Base-by-base conservation (phyloP, 2,329 filamentous ascomycete genomes). In the Aspergillus tubingensis region DNA sequence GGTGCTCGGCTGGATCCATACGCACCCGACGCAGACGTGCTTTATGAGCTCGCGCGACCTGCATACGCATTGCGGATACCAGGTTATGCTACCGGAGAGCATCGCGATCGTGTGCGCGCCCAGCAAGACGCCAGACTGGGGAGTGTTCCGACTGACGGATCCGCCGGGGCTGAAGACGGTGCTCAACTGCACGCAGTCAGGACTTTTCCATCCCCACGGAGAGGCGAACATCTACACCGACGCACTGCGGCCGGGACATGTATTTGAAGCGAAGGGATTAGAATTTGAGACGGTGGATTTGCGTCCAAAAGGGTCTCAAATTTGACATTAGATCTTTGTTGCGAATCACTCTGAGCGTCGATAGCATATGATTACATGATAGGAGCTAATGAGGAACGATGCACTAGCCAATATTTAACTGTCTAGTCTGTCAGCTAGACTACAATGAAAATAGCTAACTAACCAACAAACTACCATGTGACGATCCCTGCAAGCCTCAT, bases 91-190 rank as follows among this genome's bases (percentile, higher is more conserved):
- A 78, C 89, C 92, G 0, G 95, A 99, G 81, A 96, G 91, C 69
- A 92, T 99, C 64, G 95, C 95, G 3, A 96, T 99, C 70, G 95
- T 99, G 41, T 99, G 95, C 78, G 91, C 95, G 5, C 95, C 95
- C 0, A 89, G 85, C 59, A 91, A 90, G 69, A 82, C 83, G 39
- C 70, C 73, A 30, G 94, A 91, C 63, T 94, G 91, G 82, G 95
- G 95, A 52, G 90, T 96, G 23, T 99, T 98, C 77, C 87, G 95
- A 36, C 82, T 99, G 4, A 99, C 95, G 0, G 91, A 97, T 75
- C 95, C 95, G 0, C 94, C 95, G 0, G 95, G 95, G 0, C 83
- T 98, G 67, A 87, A 91, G 64, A 86, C 91, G n/a, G 89, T 99
- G 36, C 81, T 96, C 48, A 84, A 87, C 43, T 99, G 95, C 77